A percentile compares a stretch with the other conserved stretches of the same genome.
These are phyloP conservation scores for Rugonectria rugulosa DNA, from an alignment of 2,329 filamentous ascomycete species.

Conservation along the genomic window DNA sequence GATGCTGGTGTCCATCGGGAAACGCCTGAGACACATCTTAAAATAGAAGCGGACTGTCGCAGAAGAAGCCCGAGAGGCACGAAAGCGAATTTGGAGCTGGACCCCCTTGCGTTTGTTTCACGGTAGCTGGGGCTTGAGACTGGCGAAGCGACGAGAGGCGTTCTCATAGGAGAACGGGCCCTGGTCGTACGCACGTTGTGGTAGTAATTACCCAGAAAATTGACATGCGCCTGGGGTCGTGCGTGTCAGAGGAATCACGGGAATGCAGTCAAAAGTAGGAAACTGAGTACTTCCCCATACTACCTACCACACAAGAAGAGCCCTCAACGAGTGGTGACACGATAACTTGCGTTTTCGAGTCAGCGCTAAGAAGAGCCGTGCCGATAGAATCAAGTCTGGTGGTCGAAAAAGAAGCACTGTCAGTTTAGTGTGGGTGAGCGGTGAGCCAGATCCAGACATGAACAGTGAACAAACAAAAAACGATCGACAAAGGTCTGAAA, in stretches of 20 bases:
- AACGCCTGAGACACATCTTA: slow-evolving; percentile 36
- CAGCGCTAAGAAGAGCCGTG: no score
- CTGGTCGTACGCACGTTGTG: not conserved
- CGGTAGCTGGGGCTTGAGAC: slow-evolving; percentile 27
- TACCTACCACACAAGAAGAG: slow-evolving; percentile 2
- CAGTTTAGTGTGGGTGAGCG: no score
- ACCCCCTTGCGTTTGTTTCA: slow-evolving; percentile 34
- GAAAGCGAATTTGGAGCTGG: not conserved
- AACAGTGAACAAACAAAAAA: no score
- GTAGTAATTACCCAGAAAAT: slow-evolving; percentile 1
- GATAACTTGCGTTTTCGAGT: slow-evolving; percentile 10
- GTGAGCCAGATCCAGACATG: no score
- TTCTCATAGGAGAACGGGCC: not conserved
- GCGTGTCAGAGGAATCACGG: slow-evolving; percentile 1
- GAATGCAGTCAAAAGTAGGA: slow-evolving; percentile 4
- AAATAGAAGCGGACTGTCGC: slow-evolving; percentile 29
- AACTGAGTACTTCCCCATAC: slow-evolving; percentile 1
- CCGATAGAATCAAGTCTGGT: no score
- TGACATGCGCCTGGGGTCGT: not conserved
- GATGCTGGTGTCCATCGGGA: slow-evolving; percentile 33
- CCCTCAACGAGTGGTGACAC: slow-evolving; percentile 19
- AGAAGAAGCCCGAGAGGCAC: slow-evolving; percentile 1
- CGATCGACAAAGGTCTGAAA: not conserved
- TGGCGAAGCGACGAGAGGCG: not conserved
- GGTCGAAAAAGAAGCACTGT: not conserved